phyloP scores from a whole-genome alignment of 1,284 basidiomycete species.

The Cerioporus squamosus region DNA sequence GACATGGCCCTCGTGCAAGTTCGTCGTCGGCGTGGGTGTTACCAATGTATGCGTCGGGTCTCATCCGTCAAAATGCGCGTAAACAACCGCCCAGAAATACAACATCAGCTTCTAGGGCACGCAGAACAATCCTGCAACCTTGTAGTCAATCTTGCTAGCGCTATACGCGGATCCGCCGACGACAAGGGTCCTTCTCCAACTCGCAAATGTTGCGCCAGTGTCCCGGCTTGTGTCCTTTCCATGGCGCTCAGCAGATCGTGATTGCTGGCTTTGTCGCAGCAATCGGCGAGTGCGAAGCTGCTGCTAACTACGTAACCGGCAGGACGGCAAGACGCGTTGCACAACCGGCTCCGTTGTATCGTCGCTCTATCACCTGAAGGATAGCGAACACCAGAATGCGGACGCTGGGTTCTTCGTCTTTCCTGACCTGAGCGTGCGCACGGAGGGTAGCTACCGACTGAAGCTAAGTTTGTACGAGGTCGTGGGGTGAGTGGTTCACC shows the following conservation, averaged over 20 bases:
- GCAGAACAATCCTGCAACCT: not conserved
- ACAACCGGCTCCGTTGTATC: slow-evolving; percentile 91
- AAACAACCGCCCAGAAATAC: too few species aligned
- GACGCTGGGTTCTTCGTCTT: slow-evolving; percentile 94
- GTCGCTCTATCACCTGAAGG: slow-evolving; percentile 93
- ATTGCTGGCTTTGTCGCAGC: not conserved
- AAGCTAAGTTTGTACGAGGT: slow-evolving; percentile 95
- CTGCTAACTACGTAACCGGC: not conserved
- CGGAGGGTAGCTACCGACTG: slow-evolving; percentile 86
- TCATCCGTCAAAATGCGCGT: too few species aligned
- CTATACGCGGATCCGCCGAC: not conserved
- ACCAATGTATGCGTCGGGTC: too few species aligned
- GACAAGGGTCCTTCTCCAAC: not conserved
- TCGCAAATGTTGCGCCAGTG: slow-evolving; percentile 4
- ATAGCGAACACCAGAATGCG: slow-evolving; percentile 80
- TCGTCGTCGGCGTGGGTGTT: too few species aligned
- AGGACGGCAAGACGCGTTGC: slow-evolving; percentile 90
- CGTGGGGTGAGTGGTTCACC: slow-evolving; percentile 69
- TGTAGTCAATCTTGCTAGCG: not conserved
- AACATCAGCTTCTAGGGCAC: not conserved
- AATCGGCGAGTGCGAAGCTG: not conserved
- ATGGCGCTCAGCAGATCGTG: not conserved
- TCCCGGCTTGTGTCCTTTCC: slow-evolving; percentile 1
- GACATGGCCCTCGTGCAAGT: not conserved
- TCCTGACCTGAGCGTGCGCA: slow-evolving; percentile 85